phyloP scores from a whole-genome alignment of 2,329 filamentous ascomycete genomes.

The Bipolaris zeicola region DNA sequence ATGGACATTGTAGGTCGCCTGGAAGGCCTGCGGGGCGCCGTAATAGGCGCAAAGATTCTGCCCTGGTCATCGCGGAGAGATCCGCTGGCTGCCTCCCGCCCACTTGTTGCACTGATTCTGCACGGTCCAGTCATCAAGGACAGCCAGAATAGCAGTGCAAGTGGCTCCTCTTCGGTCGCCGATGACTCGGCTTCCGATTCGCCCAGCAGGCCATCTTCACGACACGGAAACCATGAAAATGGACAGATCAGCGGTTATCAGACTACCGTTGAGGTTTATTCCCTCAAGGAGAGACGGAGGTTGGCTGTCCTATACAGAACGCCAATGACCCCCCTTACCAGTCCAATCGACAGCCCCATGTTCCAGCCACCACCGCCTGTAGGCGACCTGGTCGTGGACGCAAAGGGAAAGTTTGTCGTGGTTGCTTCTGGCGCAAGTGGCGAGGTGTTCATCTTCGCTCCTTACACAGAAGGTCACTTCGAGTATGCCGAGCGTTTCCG shows the following conservation, averaged over 20 bases:
- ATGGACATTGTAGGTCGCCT: slow-evolving; percentile 72
- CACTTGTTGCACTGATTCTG: slow-evolving; percentile 77
- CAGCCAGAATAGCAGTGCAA: slow-evolving; percentile 45
- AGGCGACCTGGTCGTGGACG: slow-evolving; percentile 75
- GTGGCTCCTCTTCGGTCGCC: slow-evolving; percentile 44
- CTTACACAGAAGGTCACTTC: slow-evolving; percentile 35
- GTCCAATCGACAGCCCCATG: slow-evolving; percentile 63
- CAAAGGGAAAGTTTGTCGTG: slow-evolving; percentile 72
- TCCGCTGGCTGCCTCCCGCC: slow-evolving; percentile 62
- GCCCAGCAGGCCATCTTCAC: slow-evolving; percentile 44
- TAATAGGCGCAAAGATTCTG: slow-evolving; percentile 81
- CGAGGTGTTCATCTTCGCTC: slow-evolving; percentile 77
- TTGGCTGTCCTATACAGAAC: slow-evolving; percentile 76
- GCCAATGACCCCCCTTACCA: slow-evolving; percentile 64
- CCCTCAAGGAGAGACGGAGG: slow-evolving; percentile 73
- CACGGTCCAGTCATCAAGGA: slow-evolving; percentile 73
- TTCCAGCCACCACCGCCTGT: slow-evolving; percentile 72
- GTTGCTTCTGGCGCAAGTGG: slow-evolving; percentile 83
- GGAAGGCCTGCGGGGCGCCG: slow-evolving; percentile 77
- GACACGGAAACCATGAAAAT: slow-evolving; percentile 31
- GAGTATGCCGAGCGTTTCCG: slow-evolving; percentile 53
- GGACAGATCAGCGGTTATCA: slow-evolving; percentile 69
- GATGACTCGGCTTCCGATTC: slow-evolving; percentile 47
- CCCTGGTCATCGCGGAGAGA: slow-evolving; percentile 67
- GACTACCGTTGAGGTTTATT: slow-evolving; percentile 88